These are phyloP conservation scores for Solanum pinnatisectum DNA, from an alignment of 257 asterid species.

Conservation along the genomic window DNA sequence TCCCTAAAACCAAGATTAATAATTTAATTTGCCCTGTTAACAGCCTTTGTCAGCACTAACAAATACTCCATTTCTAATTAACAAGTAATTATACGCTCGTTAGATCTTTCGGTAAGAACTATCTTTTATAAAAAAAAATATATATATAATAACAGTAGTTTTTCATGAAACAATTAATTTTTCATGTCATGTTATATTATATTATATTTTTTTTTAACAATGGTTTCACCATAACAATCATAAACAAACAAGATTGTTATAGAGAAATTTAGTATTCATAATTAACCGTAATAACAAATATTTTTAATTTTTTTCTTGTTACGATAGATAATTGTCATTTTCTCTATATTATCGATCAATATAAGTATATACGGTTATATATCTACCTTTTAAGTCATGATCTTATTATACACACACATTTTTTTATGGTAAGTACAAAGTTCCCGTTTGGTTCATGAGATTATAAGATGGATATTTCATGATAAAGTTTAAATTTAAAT, in stretches of 20 bases:
- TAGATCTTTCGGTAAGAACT: neutral
- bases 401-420: neutral
- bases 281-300: neutral
- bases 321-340: neutral
- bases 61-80: neutral
- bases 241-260: neutral
- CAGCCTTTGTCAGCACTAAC: neutral
- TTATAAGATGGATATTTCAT: neutral
- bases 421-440: neutral
- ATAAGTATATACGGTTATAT: neutral
- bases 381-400: neutral
- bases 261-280: neutral
- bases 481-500: neutral
- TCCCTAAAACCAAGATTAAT: neutral
- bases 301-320: neutral
- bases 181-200: neutral
- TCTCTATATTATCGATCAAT: neutral
- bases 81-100: neutral
- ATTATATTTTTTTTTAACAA: neutral
- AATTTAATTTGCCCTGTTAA: neutral
- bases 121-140: too few species aligned
- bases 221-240: neutral
- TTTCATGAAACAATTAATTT: neutral
- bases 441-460: neutral
- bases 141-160: neutral